These are phyloP conservation scores for Cucurbitaria berberidis DNA, from an alignment of 2,329 filamentous ascomycete species.

Conservation along the genomic window DNA sequence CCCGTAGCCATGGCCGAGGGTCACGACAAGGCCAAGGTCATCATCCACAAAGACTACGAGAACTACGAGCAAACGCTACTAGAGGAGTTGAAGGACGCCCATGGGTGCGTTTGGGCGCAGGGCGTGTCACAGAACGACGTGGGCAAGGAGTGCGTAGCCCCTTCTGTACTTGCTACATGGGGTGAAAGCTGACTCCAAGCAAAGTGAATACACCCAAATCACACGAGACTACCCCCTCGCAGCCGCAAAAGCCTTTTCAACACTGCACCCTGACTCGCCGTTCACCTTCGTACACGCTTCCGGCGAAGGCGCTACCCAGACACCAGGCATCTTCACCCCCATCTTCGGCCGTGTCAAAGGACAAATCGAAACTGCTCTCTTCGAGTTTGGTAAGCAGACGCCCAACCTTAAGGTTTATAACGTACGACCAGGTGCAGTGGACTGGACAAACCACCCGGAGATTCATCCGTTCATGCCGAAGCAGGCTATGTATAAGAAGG, in stretches of 20 bases:
- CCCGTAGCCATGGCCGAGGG: conserved; percentile 68
- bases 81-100: conserved; percentile 65
- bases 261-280: conserved; percentile 55
- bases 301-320: conserved; percentile 65
- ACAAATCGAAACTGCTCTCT: conserved; percentile 65
- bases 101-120: conserved; percentile 76
- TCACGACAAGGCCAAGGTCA: conserved; percentile 67
- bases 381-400: conserved; percentile 57
- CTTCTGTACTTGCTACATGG: background rate
- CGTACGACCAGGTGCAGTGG: conserved; percentile 66
- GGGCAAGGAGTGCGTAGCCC: conserved; percentile 59
- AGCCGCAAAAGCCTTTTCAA: conserved; percentile 66
- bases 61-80: conserved; percentile 65
- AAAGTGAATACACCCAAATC: conserved; percentile 68
- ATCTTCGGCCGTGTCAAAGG: conserved; percentile 72
- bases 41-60: conserved; percentile 71
- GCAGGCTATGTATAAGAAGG: conserved; percentile 31
- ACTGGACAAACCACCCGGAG: conserved; percentile 52
- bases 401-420: conserved; percentile 61
- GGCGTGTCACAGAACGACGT: conserved; percentile 69
- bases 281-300: conserved; percentile 77
- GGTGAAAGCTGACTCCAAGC: conserved; percentile 2
- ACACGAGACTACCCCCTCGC: conserved; percentile 70
- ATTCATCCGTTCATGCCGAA: conserved; percentile 47
- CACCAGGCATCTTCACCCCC: conserved; percentile 62